These are phyloP conservation scores for Leccinum variicolor DNA, from an alignment of 768 basidiomycete species.

Conservation along the genomic window DNA sequence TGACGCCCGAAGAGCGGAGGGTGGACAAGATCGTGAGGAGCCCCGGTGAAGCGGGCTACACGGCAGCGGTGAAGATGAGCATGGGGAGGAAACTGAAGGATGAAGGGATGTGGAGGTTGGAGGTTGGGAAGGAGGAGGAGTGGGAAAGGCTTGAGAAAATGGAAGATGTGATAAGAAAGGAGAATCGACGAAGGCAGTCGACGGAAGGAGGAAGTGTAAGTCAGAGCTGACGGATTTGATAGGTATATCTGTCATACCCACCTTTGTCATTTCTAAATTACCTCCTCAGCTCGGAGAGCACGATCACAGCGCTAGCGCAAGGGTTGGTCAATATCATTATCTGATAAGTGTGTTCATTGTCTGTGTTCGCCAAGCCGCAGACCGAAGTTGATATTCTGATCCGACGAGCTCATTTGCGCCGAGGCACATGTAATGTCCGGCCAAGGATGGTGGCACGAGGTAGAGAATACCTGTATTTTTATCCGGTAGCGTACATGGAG, in stretches of 20 bases:
- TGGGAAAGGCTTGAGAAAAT: conserved; percentile 24
- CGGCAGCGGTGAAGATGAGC: conserved; percentile 57
- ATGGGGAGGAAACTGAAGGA: conserved; percentile 49
- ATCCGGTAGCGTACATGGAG: no score
- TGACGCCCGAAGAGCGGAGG: conserved; percentile 46
- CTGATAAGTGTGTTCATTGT: no score
- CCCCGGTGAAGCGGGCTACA: conserved; percentile 67
- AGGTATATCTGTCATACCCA: conserved; percentile 5
- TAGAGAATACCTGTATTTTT: no score
- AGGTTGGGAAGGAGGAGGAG: conserved; percentile 29
- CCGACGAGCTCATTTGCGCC: no score
- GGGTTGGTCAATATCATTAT: no score
- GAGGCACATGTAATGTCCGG: no score
- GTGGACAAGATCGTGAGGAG: conserved; percentile 50
- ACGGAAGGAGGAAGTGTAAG: neutral
- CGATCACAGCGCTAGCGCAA: neutral
- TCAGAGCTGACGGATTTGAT: neutral
- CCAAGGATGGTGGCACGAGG: no score
- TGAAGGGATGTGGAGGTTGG: conserved; percentile 32
- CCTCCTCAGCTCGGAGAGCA: neutral
- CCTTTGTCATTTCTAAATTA: neutral
- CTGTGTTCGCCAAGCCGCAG: no score
- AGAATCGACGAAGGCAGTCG: conserved; percentile 25
- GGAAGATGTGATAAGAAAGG: conserved; percentile 27
- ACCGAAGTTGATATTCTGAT: no score